Percentiles rank a stretch among this genome's conserved stretches.
Conservation (phyloP, 2,329 filamentous ascomycete genomes). For the Sclerotinia minor region DNA sequence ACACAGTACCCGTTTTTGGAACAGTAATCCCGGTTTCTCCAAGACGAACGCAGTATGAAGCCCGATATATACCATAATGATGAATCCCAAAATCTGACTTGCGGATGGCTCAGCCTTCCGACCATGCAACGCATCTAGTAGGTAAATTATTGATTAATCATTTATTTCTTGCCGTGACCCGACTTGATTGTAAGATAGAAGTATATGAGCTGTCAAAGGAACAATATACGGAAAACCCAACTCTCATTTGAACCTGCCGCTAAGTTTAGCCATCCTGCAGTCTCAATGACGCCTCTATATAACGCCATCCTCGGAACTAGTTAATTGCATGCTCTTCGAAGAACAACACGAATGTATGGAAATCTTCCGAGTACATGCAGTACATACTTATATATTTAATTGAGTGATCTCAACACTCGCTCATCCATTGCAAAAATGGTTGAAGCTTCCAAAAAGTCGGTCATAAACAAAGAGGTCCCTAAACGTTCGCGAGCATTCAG, state of each 20-base stretch:
- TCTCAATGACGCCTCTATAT: neutral
- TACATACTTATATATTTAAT: neutral
- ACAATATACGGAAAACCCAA: neutral
- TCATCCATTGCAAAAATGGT: slow-evolving; percentile 1
- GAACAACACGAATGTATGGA: neutral
- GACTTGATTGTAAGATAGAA: neutral
- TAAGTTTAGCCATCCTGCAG: neutral
- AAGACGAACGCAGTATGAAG: neutral
- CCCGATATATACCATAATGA: slow-evolving; percentile 5
- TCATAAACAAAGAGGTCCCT: slow-evolving; percentile 7
- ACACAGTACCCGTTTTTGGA: slow-evolving; percentile 8
- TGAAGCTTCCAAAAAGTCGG: neutral
- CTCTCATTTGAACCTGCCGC: neutral
- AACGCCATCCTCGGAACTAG: neutral
- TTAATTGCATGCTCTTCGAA: neutral
- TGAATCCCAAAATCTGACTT: slow-evolving; percentile 3
- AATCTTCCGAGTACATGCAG: neutral
- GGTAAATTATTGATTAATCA: slow-evolving; percentile 10
- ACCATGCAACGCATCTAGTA: neutral
- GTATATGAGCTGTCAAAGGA: slow-evolving; percentile 11
- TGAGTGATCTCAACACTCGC: neutral
- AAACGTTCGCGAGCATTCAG: slow-evolving; percentile 24
- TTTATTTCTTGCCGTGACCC: neutral
- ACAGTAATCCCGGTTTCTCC: slow-evolving; percentile 3
- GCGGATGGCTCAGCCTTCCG: slow-evolving; percentile 5